Evolutionary conservation across 1,284 basidiomycete species (phyloP), one percentile per base, ranked within the genome.

Genomic region (Ganoderma leucocontextum): DNA sequence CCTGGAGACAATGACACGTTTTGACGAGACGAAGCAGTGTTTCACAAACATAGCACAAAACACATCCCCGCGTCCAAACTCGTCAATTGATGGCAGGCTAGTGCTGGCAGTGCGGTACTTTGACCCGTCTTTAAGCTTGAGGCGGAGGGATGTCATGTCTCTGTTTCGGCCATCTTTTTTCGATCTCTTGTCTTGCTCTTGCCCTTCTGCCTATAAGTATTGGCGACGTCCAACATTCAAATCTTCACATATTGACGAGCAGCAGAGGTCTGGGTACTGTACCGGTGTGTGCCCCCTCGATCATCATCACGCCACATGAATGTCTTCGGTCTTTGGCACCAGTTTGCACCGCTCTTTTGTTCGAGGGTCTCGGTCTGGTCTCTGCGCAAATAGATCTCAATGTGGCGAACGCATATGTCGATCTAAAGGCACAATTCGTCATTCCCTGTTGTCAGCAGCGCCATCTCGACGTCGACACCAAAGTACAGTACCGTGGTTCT

Each of bases 1-100:
- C 38, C 38, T 59, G 35, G 57, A 36, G 38, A 59, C 57, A 38
- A 59, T 59, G 38, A 59, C 57, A 59, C n/a, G 39, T 22, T 22
- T 22, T 59, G 57, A 59, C 57, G 36, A 59, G 57, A 35, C 15
- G 33, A 33, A 58, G 55, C 0, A 1, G 22, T 59, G 58, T 60
- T 25, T 60, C 58, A 8, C 13, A 13, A 15, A 8, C 38, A 59
- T 38, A 52, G 22, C 9, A 25, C 47, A 9, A 25, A 25, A 25
- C 22, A 22, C 4, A 22, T 13, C 22, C 47, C 47, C 22, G 22
- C 47, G 25, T 52, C 9, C 47, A 13, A 22, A 12, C 22, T 25
- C 47, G 47, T 52, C 55, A 15, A 57, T 57, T 57, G 55, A 38
- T 57, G n/a, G 47, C 29, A 29, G 29, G 2, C 13, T 13, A 12